Percentiles rank a stretch among this genome's conserved stretches.
Conservation (phyloP, 306 rosid species). For the Cotoneaster glaucophyllus region DNA sequence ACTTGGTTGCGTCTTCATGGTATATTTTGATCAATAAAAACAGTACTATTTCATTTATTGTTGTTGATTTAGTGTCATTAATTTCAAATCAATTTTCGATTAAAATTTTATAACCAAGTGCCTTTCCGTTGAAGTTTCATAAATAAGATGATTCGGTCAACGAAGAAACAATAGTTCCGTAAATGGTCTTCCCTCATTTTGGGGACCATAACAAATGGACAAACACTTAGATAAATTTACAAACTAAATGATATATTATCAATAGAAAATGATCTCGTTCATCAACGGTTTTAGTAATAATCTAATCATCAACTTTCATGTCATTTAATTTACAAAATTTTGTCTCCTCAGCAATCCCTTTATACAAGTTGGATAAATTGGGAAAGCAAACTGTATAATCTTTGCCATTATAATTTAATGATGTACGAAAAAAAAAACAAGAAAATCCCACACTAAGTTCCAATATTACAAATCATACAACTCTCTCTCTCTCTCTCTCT, state of each 20-base stretch:
- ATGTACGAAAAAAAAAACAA: neutral
- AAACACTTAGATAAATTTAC: no score
- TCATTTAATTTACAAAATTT: no score
- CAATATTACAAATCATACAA: no score
- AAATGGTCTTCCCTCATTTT: neutral
- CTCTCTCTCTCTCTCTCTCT: no score
- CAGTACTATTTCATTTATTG: neutral
- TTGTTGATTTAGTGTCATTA: neutral
- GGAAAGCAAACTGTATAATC: neutral
- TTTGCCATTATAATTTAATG: neutral
- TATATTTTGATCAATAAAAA: no score
- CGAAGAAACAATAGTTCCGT: no score
- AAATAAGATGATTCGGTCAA: neutral
- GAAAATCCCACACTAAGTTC: neutral
- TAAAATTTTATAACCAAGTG: neutral
- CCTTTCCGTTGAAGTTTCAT: neutral
- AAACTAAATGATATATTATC: no score
- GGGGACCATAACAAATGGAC: no score
- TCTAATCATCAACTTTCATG: no score
- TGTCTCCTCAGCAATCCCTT: no score
- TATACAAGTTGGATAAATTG: neutral
- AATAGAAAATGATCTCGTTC: no score
- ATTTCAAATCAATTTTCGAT: neutral
- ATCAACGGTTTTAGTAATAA: no score
- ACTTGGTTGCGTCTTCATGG: neutral